phyloP scores from a whole-genome alignment of 2,329 filamentous ascomycete species.

The Colletotrichum tamarilloi region DNA sequence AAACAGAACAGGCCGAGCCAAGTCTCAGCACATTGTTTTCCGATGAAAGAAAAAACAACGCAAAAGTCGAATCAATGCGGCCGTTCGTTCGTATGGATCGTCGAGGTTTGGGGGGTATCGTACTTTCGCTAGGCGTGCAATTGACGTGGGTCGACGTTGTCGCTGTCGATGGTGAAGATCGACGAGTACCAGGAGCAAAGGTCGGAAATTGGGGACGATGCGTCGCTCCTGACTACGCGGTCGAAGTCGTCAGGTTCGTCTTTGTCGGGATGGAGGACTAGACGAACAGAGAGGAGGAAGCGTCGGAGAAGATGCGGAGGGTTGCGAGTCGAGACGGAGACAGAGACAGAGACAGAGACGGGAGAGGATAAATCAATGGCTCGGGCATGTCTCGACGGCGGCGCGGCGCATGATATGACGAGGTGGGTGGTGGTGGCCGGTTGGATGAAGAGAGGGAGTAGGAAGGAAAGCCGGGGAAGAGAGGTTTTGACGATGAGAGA shows the following conservation, averaged over 20 bases:
- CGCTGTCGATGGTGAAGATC: constrained; percentile 5
- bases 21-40: constrained; percentile 28
- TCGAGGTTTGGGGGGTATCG: constrained; percentile 22
- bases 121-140: constrained; percentile 8
- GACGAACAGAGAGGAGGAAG: constrained; percentile 1
- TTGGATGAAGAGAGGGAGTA: background rate
- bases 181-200: background rate
- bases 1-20: constrained; percentile 11
- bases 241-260: constrained; percentile 1
- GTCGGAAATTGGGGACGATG: constrained; percentile 12
- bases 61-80: constrained; percentile 14
- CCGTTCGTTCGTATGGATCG: constrained; percentile 30
- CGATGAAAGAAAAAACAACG: background rate
- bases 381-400: constrained; percentile 31
- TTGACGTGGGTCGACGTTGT: background rate
- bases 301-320: constrained; percentile 42
- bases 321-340: constrained; percentile 41
- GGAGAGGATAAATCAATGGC: constrained; percentile 38
- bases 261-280: background rate
- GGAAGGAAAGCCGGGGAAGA: constrained; percentile 19
- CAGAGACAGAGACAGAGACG: constrained; percentile 34
- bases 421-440: background rate
- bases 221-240: constrained; percentile 10
- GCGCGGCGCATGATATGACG: constrained; percentile 18
- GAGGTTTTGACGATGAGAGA: constrained; percentile 32